Evolutionary conservation across 2,329 filamentous ascomycete species (phyloP).

Genomic region (Fonsecaea monophora): DNA sequence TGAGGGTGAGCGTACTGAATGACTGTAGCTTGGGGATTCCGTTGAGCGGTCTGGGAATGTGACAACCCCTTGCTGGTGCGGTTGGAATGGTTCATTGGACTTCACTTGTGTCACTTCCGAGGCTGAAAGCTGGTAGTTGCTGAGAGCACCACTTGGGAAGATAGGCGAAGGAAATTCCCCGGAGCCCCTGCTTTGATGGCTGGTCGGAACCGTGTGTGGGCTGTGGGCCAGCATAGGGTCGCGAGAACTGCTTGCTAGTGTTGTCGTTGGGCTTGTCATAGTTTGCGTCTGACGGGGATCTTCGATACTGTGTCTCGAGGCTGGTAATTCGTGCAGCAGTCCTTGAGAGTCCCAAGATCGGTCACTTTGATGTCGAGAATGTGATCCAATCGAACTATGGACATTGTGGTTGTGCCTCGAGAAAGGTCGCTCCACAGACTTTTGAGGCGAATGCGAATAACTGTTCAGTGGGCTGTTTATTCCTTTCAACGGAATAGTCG

Average conservation of each 20-base stretch:
- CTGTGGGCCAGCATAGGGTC: background rate
- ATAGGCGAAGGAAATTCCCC: background rate
- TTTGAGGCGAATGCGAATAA: conserved; percentile 13
- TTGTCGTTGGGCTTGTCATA: background rate
- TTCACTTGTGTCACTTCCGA: conserved; percentile 23
- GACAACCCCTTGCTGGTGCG: conserved; percentile 1
- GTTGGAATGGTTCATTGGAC: conserved; percentile 2
- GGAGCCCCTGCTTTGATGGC: background rate
- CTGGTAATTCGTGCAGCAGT: conserved; percentile 4
- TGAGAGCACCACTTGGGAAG: conserved; percentile 12
- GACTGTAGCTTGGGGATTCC: conserved; percentile 15
- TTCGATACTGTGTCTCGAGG: background rate
- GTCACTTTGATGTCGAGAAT: conserved; percentile 20
- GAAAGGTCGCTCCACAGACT: conserved; percentile 6
- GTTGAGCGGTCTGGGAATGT: conserved; percentile 8
- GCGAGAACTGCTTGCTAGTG: background rate
- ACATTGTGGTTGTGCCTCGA: conserved; percentile 11
- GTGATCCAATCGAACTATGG: conserved; percentile 8
- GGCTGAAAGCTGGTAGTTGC: conserved; percentile 29
- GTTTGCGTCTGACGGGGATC: background rate
- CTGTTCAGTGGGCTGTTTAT: conserved; percentile 17
- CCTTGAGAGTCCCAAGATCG: conserved; percentile 10
- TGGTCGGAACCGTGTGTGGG: background rate
- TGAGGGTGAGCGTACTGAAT: conserved; percentile 29
- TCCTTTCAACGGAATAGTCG: background rate